These are phyloP conservation scores for Magnolia kwangsiensis DNA, from an alignment of 164 flowering plant species.

Conservation along the genomic window DNA sequence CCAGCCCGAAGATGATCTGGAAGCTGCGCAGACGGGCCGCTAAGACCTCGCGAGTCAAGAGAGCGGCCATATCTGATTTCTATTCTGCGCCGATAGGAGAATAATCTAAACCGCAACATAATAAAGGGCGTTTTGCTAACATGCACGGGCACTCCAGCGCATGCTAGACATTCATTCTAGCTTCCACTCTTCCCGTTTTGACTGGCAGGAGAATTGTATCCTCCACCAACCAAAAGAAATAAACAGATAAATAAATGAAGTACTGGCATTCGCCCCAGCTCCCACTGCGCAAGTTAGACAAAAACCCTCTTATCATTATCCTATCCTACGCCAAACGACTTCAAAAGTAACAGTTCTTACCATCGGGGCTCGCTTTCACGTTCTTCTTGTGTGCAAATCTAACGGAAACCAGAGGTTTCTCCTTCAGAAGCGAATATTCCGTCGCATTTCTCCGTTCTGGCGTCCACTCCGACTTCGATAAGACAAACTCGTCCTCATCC, in stretches of 20 bases:
- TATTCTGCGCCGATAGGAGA: background rate
- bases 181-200: background rate
- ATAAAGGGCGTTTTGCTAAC: background rate
- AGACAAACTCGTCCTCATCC: conserved; percentile 29
- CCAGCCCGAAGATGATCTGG: background rate
- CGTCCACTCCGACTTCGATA: conserved; percentile 25
- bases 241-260: background rate
- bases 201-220: no score
- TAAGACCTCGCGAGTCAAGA: background rate
- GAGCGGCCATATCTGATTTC: background rate
- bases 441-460: conserved; percentile 26
- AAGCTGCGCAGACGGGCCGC: background rate
- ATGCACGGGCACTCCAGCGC: background rate
- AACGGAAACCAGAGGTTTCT: conserved; percentile 56
- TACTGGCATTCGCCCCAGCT: background rate
- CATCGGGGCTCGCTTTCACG: conserved; percentile 65
- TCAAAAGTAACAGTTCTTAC: conserved; percentile 22
- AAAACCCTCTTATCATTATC: background rate
- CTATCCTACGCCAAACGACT: background rate
- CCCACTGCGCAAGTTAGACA: conserved; percentile 4
- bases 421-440: conserved; percentile 24
- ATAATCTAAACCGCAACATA: background rate
- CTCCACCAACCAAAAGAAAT: no score
- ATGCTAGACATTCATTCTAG: background rate
- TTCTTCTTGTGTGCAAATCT: conserved; percentile 59